Evolutionary conservation across 1,284 basidiomycete species (phyloP).

Genomic region (Leccinum holopus): DNA sequence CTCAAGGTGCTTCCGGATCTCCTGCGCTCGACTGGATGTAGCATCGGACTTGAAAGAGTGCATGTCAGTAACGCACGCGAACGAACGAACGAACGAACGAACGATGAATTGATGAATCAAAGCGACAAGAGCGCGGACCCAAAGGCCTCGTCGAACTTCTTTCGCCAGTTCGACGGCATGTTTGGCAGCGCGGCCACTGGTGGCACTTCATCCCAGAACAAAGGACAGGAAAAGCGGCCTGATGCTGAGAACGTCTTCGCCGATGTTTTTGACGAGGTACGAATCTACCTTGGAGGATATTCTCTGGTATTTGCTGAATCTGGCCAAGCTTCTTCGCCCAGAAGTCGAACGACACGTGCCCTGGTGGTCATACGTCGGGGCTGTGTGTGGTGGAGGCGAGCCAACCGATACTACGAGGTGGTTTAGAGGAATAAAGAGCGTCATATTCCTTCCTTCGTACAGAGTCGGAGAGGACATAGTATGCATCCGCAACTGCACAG

Average conservation of each 20-base stretch:
- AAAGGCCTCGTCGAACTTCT: slow-evolving; percentile 70
- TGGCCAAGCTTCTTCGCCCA: slow-evolving; percentile 64
- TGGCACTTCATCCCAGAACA: slow-evolving; percentile 31
- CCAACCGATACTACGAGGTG: slow-evolving; percentile 10
- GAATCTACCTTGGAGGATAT: slow-evolving; percentile 9
- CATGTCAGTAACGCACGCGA: no score
- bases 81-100: no score
- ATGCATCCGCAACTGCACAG: slow-evolving; percentile 91
- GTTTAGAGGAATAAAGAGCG: slow-evolving; percentile 54
- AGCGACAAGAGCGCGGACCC: slow-evolving; percentile 60
- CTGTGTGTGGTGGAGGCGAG: slow-evolving; percentile 51
- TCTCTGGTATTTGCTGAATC: slow-evolving; percentile 13
- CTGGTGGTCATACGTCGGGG: slow-evolving; percentile 79
- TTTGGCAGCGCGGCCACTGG: slow-evolving; percentile 45
- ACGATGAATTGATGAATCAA: slow-evolving; percentile 10
- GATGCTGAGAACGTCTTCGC: slow-evolving; percentile 82
- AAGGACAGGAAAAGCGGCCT: slow-evolving; percentile 51
- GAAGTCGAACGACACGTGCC: slow-evolving; percentile 70
- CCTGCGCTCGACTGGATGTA: no score
- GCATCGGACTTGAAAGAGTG: no score
- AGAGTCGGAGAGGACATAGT: slow-evolving; percentile 90
- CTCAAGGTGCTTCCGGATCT: no score
- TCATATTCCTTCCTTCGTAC: slow-evolving; percentile 84
- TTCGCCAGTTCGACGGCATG: slow-evolving; percentile 72
- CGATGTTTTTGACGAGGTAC: slow-evolving; percentile 87